Evolutionary conservation across 176 grass and related monocot genomes (phyloP).

Genomic region (Zizania latifolia): DNA sequence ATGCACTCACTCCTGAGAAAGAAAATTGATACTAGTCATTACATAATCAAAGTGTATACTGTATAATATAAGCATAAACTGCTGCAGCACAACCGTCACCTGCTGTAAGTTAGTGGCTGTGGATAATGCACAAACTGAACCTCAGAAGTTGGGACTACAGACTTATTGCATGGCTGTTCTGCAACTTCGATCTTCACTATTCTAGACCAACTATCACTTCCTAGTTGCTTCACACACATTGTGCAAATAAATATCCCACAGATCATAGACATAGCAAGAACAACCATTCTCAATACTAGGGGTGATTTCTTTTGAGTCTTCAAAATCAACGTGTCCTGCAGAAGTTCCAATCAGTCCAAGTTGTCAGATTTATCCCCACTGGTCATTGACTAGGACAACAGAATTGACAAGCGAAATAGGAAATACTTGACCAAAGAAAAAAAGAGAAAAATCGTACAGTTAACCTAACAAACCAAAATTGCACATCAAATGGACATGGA

Average conservation of each 20-base stretch:
- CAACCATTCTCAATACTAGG: constrained; percentile 55
- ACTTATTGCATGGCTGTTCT: constrained; percentile 43
- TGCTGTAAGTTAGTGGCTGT: constrained; percentile 54
- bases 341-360: constrained; percentile 11
- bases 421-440: not conserved
- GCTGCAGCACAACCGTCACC: constrained; percentile 32
- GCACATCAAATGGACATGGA: not conserved
- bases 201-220: constrained; percentile 48
- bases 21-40: constrained; percentile 24
- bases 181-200: constrained; percentile 56
- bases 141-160: constrained; percentile 27
- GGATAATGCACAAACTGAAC: constrained; percentile 71
- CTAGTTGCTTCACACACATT: constrained; percentile 69
- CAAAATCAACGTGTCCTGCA: constrained; percentile 49
- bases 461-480: not conserved
- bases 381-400: not conserved
- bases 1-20: constrained; percentile 66
- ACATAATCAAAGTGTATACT: constrained; percentile 10
- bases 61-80: constrained; percentile 21
- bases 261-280: constrained; percentile 55
- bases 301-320: constrained; percentile 68
- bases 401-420: not conserved
- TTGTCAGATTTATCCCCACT: not conserved
- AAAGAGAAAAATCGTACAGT: not conserved
- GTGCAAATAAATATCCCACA: constrained; percentile 76